These are phyloP conservation scores for Microdochium nivale DNA, from an alignment of 2,329 filamentous ascomycete genomes.

Conservation along the genomic window DNA sequence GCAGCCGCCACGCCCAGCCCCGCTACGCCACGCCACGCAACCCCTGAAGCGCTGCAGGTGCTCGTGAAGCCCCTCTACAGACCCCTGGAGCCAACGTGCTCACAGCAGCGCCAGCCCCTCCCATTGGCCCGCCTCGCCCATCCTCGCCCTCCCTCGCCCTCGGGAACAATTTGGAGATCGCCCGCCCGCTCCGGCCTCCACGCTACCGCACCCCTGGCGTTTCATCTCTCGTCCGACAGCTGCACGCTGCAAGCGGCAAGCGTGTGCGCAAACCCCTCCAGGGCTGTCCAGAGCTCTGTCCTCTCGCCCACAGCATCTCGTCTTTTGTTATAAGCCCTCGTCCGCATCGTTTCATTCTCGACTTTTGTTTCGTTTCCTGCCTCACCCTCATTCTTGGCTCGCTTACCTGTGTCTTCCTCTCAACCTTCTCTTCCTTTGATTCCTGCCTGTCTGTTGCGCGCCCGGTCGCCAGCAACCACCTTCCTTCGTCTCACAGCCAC, in stretches of 20 bases:
- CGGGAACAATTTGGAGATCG: no score
- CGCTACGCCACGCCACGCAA: no score
- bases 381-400: background rate
- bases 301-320: no score
- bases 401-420: background rate
- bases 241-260: no score
- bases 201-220: background rate
- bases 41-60: no score
- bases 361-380: background rate
- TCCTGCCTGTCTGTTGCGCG: background rate
- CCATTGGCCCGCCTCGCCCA: no score
- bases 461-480: background rate
- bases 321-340: background rate
- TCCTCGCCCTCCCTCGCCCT: no score
- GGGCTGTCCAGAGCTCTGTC: background rate
- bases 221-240: background rate
- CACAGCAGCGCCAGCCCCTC: no score
- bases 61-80: no score
- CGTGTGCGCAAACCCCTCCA: background rate
- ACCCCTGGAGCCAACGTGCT: no score
- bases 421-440: background rate
- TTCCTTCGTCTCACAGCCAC: background rate
- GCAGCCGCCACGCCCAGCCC: no score
- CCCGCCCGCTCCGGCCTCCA: background rate
- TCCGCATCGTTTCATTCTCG: background rate